Base-by-base conservation (phyloP, 805 yeast genomes). In the Kodamaea laetipori region DNA sequence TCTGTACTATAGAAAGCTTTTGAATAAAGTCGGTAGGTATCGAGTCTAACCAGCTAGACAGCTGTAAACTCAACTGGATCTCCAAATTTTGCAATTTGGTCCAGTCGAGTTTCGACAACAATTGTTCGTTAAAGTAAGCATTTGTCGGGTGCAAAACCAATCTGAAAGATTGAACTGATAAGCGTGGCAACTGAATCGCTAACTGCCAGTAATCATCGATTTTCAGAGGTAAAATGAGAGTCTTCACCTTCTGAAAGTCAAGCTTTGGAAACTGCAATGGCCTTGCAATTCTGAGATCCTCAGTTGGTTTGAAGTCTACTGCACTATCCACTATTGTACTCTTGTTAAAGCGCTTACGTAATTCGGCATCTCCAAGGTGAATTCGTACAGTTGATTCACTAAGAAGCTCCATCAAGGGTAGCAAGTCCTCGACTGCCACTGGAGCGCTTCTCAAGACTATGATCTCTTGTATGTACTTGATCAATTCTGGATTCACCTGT, bases 21-120 rank as follows among this genome's bases (percentile, higher is more conserved):
- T 52, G 68, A 64, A 62, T 64, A 42, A 40, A 64, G 19, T 24
- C 28, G n/a, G 25, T 28, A 6, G 45, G 45, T 6, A 37, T 23
- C 8, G 24, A 15, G 33, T 26, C 28, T 21, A 32, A 25, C 26
- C 39, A 42, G 4, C 7, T 16, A 19, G 34, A n/a, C 30, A 27
- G 28, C 4, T 21, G 10, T 18, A 4, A 17, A 1, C 84, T 84
- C 21, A 80, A 54, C 5, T 66, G 65, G 13, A 84, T 47, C 50
- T 82, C 84, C 35, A 84, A 56, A 27, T 66, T 67, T 36, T 61
- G 55, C 5, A 67, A 45, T n/a, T 24, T 28, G 4, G 19, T 21
- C 55, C 66, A 55, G 26, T 54, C 40, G 18, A 66, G 41, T 17
- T 43, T 48, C 9, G 53, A 49, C 10, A 55, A 23, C 6, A 56